Evolutionary conservation across 2,329 filamentous ascomycete species (phyloP).

Genomic region (Alternaria ethzedia): DNA sequence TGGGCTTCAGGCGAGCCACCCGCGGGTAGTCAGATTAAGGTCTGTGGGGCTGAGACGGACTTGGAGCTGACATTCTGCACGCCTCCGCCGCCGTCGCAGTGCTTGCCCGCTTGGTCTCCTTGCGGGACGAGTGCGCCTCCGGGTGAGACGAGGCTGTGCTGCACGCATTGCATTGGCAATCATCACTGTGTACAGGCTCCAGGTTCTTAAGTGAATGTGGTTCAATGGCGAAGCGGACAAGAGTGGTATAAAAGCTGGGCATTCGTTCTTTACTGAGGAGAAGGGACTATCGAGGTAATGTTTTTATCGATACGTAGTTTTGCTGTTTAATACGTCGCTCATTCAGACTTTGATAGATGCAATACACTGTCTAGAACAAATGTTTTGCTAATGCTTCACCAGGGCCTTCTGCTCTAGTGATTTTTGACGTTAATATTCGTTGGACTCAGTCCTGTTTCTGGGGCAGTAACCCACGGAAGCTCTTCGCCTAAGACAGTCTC

Average conservation of each 20-base stretch:
- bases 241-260: neutral
- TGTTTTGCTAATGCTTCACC: too few relatives aligned
- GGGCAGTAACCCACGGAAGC: neutral
- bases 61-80: constrained; percentile 39
- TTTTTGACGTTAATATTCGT: neutral
- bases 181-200: constrained; percentile 34
- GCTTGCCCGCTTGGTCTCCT: constrained; percentile 39
- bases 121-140: constrained; percentile 31
- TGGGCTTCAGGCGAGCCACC: constrained; percentile 34
- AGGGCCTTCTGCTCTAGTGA: neutral
- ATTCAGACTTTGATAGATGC: neutral
- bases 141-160: constrained; percentile 26
- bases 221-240: neutral
- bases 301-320: neutral
- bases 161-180: constrained; percentile 38
- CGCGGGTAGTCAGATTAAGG: constrained; percentile 30
- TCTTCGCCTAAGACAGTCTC: neutral
- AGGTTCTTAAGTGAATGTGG: neutral
- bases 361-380: neutral
- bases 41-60: constrained; percentile 28
- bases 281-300: neutral
- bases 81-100: constrained; percentile 13
- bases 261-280: neutral
- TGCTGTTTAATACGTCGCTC: neutral
- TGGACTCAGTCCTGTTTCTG: neutral